Base-by-base conservation (phyloP, 257 asterid species). In the Lavandula angustifolia region DNA sequence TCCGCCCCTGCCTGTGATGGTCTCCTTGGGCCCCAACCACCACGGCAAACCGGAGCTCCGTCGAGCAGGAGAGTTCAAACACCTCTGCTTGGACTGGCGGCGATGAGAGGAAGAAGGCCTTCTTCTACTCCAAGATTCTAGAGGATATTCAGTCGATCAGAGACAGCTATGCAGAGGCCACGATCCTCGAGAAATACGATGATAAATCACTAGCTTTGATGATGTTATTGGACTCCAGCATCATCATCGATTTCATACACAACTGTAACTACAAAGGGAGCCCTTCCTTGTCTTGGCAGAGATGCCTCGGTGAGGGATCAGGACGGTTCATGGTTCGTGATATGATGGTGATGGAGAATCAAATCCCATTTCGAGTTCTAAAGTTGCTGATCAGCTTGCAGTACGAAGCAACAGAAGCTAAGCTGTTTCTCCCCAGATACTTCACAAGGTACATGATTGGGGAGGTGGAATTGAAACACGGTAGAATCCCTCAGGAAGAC, bases 11-110 rank as follows among this genome's bases (percentile, higher is more conserved):
- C 72, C 72, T 1, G 9, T 12, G 38, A 43, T 44, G 57, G 57
- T 67, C 12, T 55, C 65, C 27, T 9, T 67, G 49, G 72, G 72
- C 31, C 72, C 72, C 31, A 55, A 67, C 58, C 72, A 67, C 65
- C 72, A 67, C 32, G 64, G 50, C 5, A 67, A 32, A 35, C 57
- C 56, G 7, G 57, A 46, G 31, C 57, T 67, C 58, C 34, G 29
- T 3, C 64, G 31, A 7, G 64, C 65, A 1, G 65, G 54, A 49
- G 72, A 55, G 33, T 55, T 67, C 48, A 67, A 55, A 47, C 22
- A 17, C 18, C 6, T 7, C 3, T 54, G 72, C 47, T 46, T 67
- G 29, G 56, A 67, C 33, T 3, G 49, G 16, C 43, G 51, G 40
- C 5, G 4, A 11, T 0, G 64, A 43, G 49, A 31, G 16, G 57